Evolutionary conservation across 73 alveolate species (phyloP), one percentile per base, ranked within the genome.

Genomic region (Paramecium octaurelia): DNA sequence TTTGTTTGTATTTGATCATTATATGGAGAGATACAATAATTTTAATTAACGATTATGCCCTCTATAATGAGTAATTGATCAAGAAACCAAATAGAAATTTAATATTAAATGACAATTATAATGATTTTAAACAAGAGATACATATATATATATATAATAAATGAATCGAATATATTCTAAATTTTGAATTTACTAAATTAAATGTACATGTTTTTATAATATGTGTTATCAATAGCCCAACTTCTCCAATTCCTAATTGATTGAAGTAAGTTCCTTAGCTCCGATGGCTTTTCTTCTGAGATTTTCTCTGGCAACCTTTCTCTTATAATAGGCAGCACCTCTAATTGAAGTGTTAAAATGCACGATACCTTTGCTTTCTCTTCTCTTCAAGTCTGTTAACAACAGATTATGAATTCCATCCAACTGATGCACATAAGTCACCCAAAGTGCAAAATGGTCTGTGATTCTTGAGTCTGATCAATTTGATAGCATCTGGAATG

Each of bases 401-500:
- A 85, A 97, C 93, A 86, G 77, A 95, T 84, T 94, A 86, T 93
- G 96, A 93, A 92, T 96, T 96, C 99, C 99, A 97, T 21, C 99
- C 99, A 92, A 96, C 94, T 64, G 92, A 93, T 58, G 86, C 89
- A 59, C 99, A 98, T 70, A 97, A 97, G 75, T 97, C 98, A 86
- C 99, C 99, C 36, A 97, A 96, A 83, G 85, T 92, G 68, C 97
- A 85, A 94, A 46, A 84, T 80, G 97, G 96, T 80, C 98, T 97
- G 94, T 93, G 93, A 86, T 96, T 93, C 87, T 93, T 96, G 27
- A 97, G 70, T 95, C 97, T 96, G 40, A 96, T 94, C 80, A 96
- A 96, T 92, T 96, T 97, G 84, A 96, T 96, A 12, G 99, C 99
- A 48, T 97, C 98, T n/a, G 98, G 99, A 86, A 96, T 97, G 88